These are phyloP conservation scores for Malassezia globosa DNA, from an alignment of 1,284 basidiomycete genomes.

Conservation along the genomic window DNA sequence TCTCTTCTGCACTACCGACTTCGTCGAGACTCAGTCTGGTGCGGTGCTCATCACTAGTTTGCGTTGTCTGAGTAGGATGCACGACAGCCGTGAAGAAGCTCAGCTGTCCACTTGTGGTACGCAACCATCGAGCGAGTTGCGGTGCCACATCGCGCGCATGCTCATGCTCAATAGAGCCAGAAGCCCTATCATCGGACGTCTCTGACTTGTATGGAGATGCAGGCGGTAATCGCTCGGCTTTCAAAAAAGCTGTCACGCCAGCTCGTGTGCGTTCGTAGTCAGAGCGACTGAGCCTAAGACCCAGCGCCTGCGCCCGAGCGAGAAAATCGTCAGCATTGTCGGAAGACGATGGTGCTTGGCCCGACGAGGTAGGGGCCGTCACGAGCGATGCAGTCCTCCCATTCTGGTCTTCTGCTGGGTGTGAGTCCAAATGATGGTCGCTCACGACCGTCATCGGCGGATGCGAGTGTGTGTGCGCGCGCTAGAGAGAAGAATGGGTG, in stretches of 20 bases:
- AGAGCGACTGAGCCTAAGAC: conserved; percentile 35
- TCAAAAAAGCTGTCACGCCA: conserved; percentile 41
- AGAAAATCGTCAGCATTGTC: conserved; percentile 36
- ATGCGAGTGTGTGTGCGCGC: too few relatives aligned
- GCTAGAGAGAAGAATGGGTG: too few relatives aligned
- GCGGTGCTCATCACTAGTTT: conserved; percentile 5
- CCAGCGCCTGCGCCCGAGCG: conserved; percentile 41
- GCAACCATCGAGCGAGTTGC: conserved; percentile 13
- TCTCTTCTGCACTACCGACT: conserved; percentile 29
- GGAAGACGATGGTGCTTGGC: too few relatives aligned
- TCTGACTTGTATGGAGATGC: neutral
- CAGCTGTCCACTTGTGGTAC: conserved; percentile 24
- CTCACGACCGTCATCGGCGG: too few relatives aligned
- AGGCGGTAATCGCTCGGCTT: conserved; percentile 28
- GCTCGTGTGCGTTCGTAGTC: conserved; percentile 42
- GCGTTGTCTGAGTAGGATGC: conserved; percentile 8
- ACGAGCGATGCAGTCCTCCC: too few relatives aligned
- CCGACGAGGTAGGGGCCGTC: too few relatives aligned
- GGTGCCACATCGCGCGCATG: neutral
- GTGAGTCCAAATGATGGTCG: too few relatives aligned
- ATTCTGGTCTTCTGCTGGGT: too few relatives aligned
- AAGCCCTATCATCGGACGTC: neutral
- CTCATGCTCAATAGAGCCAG: neutral
- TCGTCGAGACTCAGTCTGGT: conserved; percentile 26
- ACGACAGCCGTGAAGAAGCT: conserved; percentile 33